A percentile compares a stretch with the other conserved stretches of the same genome.
Evolutionary conservation across 176 grass and related monocot genomes (phyloP).

Genomic region (Zea mays): Zm-B73-REFERENCE-NAM-5.0 NC_050102.1:183198501-183199000

Average conservation of each 20-base stretch:
- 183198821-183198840: not conserved
- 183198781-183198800: not conserved
- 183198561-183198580: not conserved
- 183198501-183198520: not conserved
- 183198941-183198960: slow-evolving; percentile 20
- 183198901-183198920: slow-evolving; percentile 77
- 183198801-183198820: not conserved
- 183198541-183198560: not conserved
- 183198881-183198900: slow-evolving; percentile 75
- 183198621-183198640: not conserved
- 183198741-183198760: not conserved
- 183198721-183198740: not conserved
- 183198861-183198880: slow-evolving; percentile 67
- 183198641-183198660: slow-evolving; percentile 17
- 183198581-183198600: not conserved
- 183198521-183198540: not conserved
- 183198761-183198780: not conserved
- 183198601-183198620: not conserved
- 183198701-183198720: not conserved
- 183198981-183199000: not conserved
- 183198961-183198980: not conserved
- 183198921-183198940: slow-evolving; percentile 34
- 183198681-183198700: not conserved
- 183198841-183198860: not conserved
- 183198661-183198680: not conserved